Conservation (phyloP, 805 yeast species). For the Schwanniomyces vanrijiae region DNA sequence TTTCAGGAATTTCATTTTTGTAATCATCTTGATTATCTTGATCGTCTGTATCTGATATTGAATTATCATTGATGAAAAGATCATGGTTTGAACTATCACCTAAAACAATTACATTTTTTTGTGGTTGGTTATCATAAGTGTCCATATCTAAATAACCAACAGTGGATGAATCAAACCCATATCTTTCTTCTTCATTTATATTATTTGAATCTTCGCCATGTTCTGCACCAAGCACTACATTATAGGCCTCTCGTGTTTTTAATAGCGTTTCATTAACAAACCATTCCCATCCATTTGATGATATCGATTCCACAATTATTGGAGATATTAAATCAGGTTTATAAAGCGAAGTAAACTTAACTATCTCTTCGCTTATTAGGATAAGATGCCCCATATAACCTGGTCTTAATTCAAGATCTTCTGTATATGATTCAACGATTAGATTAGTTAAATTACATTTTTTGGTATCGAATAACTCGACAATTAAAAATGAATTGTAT, state of each 20-base stretch:
- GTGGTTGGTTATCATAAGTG: conserved; percentile 27
- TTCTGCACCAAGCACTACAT: conserved; percentile 54
- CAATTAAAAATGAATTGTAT: conserved; percentile 59
- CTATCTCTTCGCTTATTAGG: conserved; percentile 91
- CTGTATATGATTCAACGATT: conserved; percentile 25
- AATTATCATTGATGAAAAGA: conserved; percentile 24
- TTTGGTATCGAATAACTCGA: conserved; percentile 22
- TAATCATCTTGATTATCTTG: conserved; percentile 7
- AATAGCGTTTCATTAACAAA: conserved; percentile 49
- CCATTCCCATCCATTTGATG: conserved; percentile 51
- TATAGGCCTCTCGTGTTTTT: conserved; percentile 55
- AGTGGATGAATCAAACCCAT: conserved; percentile 32
- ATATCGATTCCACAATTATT: conserved; percentile 47
- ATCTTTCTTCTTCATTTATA: conserved; percentile 29
- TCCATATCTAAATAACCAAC: conserved; percentile 41
- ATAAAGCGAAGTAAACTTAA: conserved; percentile 71
- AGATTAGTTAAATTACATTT: conserved; percentile 25
- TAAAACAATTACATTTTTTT: conserved; percentile 27
- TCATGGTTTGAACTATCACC: conserved; percentile 38
- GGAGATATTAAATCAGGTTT: conserved; percentile 61
- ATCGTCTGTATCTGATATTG: background rate
- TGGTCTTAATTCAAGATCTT: conserved; percentile 53
- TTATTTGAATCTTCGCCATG: conserved; percentile 28
- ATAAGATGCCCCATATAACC: conserved; percentile 98
- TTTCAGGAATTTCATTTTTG: conserved; percentile 23